phyloP scores from a whole-genome alignment of 2,329 filamentous ascomycete genomes.

The Zymoseptoria tritici region DNA sequence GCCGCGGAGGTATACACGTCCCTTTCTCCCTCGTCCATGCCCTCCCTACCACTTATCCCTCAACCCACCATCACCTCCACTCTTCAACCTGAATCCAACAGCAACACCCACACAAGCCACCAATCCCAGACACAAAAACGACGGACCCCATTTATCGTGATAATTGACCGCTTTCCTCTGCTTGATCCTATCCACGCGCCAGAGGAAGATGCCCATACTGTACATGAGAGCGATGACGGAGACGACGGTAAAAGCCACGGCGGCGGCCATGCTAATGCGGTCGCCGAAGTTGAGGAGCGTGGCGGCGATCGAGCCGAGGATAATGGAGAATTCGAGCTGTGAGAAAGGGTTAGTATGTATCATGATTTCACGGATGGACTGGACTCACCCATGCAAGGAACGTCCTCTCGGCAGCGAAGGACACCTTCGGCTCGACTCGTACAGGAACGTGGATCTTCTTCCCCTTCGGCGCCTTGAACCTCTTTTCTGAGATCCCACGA shows the following conservation, averaged over 20 bases:
- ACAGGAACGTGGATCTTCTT: constrained; percentile 93
- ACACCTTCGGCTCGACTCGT: constrained; percentile 94
- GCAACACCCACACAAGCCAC: constrained; percentile 68
- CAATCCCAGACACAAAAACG: constrained; percentile 63
- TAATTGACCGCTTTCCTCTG: constrained; percentile 78
- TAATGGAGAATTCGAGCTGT: constrained; percentile 90
- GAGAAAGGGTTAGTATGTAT: not conserved
- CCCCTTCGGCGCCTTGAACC: constrained; percentile 66
- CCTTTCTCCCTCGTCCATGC: not conserved
- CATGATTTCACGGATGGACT: constrained; percentile 8
- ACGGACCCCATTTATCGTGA: constrained; percentile 85
- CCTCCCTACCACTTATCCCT: constrained; percentile 5
- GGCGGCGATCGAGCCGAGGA: constrained; percentile 79
- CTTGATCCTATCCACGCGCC: constrained; percentile 78
- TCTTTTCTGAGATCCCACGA: constrained; percentile 34
- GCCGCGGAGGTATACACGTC: too few relatives aligned
- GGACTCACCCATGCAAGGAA: constrained; percentile 80
- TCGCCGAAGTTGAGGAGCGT: constrained; percentile 75
- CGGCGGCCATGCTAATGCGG: constrained; percentile 56
- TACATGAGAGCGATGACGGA: constrained; percentile 75
- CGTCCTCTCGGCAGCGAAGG: constrained; percentile 90
- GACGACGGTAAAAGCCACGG: constrained; percentile 65
- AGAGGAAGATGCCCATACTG: constrained; percentile 75
- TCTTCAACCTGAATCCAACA: constrained; percentile 67
- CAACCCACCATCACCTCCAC: constrained; percentile 43